phyloP scores from a whole-genome alignment of 2,329 filamentous ascomycete genomes.

The Cyanodermella asteris region DNA sequence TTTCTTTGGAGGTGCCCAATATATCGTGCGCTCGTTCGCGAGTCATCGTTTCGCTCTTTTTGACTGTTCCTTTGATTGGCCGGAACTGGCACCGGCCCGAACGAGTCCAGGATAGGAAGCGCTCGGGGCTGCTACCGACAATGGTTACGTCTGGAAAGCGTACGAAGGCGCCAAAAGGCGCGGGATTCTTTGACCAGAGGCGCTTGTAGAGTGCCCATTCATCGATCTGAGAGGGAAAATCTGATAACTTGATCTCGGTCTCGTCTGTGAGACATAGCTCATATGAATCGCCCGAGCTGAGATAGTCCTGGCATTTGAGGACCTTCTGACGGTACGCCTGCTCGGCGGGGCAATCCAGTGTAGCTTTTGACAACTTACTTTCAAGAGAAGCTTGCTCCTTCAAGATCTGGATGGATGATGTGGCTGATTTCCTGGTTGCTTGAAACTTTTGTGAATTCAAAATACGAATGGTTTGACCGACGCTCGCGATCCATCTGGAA shows the following conservation, averaged over 20 bases:
- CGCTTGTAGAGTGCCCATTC: constrained; percentile 50
- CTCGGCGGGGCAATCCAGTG: constrained; percentile 13
- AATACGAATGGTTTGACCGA: no score
- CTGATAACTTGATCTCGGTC: constrained; percentile 31
- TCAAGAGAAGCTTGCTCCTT: no score
- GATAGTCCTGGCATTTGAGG: constrained; percentile 44
- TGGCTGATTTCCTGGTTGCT: no score
- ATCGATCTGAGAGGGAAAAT: constrained; percentile 2
- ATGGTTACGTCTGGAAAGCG: constrained; percentile 48
- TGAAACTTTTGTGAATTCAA: no score
- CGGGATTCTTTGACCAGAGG: constrained; percentile 50
- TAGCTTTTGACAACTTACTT: no score
- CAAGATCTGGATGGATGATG: no score
- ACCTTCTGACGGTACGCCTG: constrained; percentile 44
- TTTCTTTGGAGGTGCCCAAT: constrained; percentile 65
- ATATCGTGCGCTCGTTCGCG: constrained; percentile 50
- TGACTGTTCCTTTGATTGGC: constrained; percentile 93
- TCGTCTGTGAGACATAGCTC: constrained; percentile 67
- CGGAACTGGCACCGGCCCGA: constrained; percentile 44
- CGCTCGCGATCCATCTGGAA: constrained; percentile 28
- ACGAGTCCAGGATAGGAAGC: constrained; percentile 53
- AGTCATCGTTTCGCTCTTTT: constrained; percentile 29
- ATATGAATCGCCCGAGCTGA: constrained; percentile 62
- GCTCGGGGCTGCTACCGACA: constrained; percentile 68
- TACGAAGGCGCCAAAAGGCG: constrained; percentile 68